Evolutionary conservation across 2,329 filamentous ascomycete genomes (phyloP).

Genomic region (Curvularia spicifera): DNA sequence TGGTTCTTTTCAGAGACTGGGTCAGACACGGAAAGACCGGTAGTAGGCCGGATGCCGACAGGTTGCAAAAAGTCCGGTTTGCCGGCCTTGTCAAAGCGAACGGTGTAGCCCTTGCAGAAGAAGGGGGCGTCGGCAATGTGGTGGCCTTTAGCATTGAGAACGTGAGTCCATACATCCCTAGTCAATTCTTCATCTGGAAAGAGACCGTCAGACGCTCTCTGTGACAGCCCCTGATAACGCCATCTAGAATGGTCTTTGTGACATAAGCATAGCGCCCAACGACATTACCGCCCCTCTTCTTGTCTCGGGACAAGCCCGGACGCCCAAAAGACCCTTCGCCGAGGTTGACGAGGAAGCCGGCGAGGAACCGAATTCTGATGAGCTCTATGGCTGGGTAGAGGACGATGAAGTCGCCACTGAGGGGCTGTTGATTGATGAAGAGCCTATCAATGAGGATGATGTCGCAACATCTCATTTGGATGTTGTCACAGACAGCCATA

Average conservation of each 20-base stretch:
- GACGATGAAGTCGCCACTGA: constrained; percentile 60
- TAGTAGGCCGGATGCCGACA: constrained; percentile 36
- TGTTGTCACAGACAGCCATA: constrained; percentile 30
- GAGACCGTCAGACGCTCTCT: constrained; percentile 18
- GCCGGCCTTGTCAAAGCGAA: constrained; percentile 54
- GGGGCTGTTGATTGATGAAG: constrained; percentile 47
- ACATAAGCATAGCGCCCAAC: constrained; percentile 39
- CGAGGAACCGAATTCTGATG: constrained; percentile 66
- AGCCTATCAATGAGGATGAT: constrained; percentile 21
- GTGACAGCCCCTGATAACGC: constrained; percentile 32
- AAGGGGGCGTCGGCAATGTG: constrained; percentile 55
- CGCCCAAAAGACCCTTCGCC: constrained; percentile 63
- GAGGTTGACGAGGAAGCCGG: constrained; percentile 67
- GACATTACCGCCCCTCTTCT: constrained; percentile 39
- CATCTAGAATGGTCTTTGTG: constrained; percentile 42
- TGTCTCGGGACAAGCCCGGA: constrained; percentile 39
- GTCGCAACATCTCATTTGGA: constrained; percentile 25
- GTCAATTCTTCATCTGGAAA: constrained; percentile 33
- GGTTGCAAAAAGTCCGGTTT: constrained; percentile 48
- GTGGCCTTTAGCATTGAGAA: constrained; percentile 57
- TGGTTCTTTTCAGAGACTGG: constrained; percentile 81
- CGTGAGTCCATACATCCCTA: constrained; percentile 51
- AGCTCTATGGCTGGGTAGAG: constrained; percentile 76
- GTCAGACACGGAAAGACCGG: constrained; percentile 38
- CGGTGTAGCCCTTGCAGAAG: constrained; percentile 49